Base-by-base conservation (phyloP, 2,329 filamentous ascomycete genomes). In the Cercospora janseana region DNA sequence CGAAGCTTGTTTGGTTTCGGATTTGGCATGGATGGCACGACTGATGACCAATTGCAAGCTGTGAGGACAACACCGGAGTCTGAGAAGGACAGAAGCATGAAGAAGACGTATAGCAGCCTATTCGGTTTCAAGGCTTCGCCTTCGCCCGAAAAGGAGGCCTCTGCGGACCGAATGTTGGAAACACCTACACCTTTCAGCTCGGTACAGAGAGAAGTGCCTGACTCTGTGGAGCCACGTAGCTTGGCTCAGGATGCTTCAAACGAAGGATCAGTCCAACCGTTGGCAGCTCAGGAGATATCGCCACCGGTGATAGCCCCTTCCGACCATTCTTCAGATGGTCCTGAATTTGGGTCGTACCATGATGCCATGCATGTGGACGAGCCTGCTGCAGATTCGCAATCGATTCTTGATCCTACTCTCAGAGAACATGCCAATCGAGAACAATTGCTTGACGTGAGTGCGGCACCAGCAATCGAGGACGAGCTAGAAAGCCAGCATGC, bases 81-180 rank as follows among this genome's bases (percentile, higher is more conserved):
- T 6, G 54, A 64, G 47, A 54, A 54, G n/a, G 62, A 66, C 9
- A 43, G 55, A 3, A 55, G 64, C 34, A 65, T 65, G 63, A 55
- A 50, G 23, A 53, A 52, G 50, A 66, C 63, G 0, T 64, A 60
- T 26, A 55, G 54, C 27, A 66, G 64, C 40, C 49, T 67, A 10
- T 67, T 66, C 29, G 64, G 64, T 10, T 61, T 66, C 34, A 54
- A 44, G 27, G 54, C 51, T 6, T 61, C 61, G n/a, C 62, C 61
- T 10, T 58, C 58, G 6, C 57, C 60, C 9, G 55, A 58, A 34
- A 54, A 53, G 18, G 53, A 55, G 28, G 43, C 46, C 7, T 45
- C 45, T 32, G 34, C 53, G 13, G 18, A 20, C n/a, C 4, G 18
- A 12, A 20, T 37, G 3, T n/a, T 35, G n/a, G 44, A 56, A 31